Evolutionary conservation across 2,329 filamentous ascomycete genomes (phyloP), one percentile per base, ranked within the genome.

Genomic region (Penicillium janthinellum): DNA sequence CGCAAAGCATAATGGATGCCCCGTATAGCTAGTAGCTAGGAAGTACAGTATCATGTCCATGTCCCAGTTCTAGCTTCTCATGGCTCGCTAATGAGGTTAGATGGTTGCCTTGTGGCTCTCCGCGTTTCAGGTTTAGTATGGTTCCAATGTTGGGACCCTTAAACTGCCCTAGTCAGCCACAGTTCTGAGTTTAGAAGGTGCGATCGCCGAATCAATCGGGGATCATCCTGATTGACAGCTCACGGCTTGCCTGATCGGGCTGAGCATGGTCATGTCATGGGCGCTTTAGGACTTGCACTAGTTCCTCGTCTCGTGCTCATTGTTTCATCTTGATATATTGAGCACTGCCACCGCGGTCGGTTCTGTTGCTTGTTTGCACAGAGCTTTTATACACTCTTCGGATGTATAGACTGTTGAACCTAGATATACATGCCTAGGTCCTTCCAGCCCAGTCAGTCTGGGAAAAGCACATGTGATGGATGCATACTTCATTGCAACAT

Each of bases 41-140:
- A 31, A 31, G 28, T 31, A 31, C 1, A 31, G 28, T 31, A 31
- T 5, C 7, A 25, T 22, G 31, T 48, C 22, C 12, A 10, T 20
- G 28, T 7, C 14, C 42, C 20, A 31, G 22, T 22, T 47, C 22
- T n/a, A 25, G 3, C 4, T 25, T 25, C 25, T 20, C 10, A 47
- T 31, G 6, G 12, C 44, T 47, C 44, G 44, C 44, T 47, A 47
- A 25, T 31, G 28, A n/a, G 44, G 44, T 31, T 47, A 8, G 22
- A 3, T 31, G 44, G 44, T 28, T 47, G 44, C 44, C 44, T 47
- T 47, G 38, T 47, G 6, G 44, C 44, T 44, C 54, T 55, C 54
- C 53, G 25, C 54, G 52, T 62, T 58, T 60, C 60, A 58, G 15
- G 28, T 61, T 51, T 20, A 54, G 39, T 38, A 44, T 37, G 38